Base-by-base conservation (phyloP, 2,329 filamentous ascomycete species). In the Colletotrichum sp. region DNA sequence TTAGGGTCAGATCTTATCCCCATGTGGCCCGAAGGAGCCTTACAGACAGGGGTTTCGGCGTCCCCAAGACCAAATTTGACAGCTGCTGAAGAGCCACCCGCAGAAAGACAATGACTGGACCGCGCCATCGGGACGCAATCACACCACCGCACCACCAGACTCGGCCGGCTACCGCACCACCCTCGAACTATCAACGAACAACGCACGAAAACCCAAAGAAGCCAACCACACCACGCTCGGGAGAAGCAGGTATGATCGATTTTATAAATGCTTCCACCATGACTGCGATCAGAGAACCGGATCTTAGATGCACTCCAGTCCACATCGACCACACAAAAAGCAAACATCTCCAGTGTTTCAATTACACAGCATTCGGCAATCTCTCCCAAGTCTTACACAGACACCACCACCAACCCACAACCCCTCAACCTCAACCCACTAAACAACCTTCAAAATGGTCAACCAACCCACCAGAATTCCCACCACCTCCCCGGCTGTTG, bases 111-210 rank as follows among this genome's bases (percentile, higher is more conserved):
- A n/a, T 39, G 24, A 61, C 36, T 32, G 66, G 69, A 64, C 73
- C 69, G 63, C 69, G 64, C 73, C 63, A 72, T 48, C 57, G 73
- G 73, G 63, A 75, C 18, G 63, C 43, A 72, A 75, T 75, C 73
- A 72, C 73, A 75, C 73, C 73, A 75, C 73, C 63, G n/a, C 55
- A 30, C 69, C 69, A 30, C 73, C 73, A 68, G 16, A 68, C 71
- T 36, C 63, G 69, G 64, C 63, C 69, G 34, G 32, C 36, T 32
- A 76, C 74, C 74, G 32, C 74, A 76, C 74, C 74, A 76, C 74
- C 48, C 34, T 74, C 74, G 65, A 57, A 55, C 74, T 74, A 74
- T 63, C 65, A 70, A 76, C 65, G 61, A 34, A 28, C 71, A 76
- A 76, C 60, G 7, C 64, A 30, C n/a, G 63, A n/a, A 57, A 64